Evolutionary conservation across 2,329 filamentous ascomycete genomes (phyloP), one percentile per base, ranked within the genome.

Genomic region (Botrytis paeoniae): DNA sequence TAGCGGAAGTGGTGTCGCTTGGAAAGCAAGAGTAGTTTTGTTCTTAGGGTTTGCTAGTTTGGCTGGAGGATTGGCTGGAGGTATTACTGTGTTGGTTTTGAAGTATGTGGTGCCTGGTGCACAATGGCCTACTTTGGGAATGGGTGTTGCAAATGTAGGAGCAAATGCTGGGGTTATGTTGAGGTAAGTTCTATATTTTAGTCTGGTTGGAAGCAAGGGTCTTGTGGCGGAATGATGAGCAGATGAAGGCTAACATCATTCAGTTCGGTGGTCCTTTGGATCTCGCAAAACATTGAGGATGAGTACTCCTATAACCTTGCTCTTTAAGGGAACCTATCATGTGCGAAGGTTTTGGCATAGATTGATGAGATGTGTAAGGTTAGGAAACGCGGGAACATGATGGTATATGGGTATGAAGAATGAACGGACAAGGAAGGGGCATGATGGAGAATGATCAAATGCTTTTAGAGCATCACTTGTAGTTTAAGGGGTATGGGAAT

Each of bases 211-310:
- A 45, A 4, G 62, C n/a, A 20, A 32, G 43, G 64, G 18, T 18
- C 39, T 9, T 10, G 18, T 16, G 16, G 6, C 43, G 39, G 51
- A 22, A 25, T 14, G 18, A 32, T 4, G 39, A 25, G 29, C 61
- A 22, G 39, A 54, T 69, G 39, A 18, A 51, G 71, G 37, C 77
- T 79, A 70, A 79, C 73, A 37, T 29, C 3, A 14, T n/a, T 54
- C 76, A 89, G 88, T 82, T 87, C 87, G 35, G 89, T 90, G 65
- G 86, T 91, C 74, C 85, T 92, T 60, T 92, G 89, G 89, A 82
- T 92, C 72, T 89, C 87, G 82, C 89, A 92, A 85, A 92, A 92
- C 78, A 91, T 92, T 88, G 89, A 92, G 83, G 89, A 91, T 78
- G 89, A 92, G 82, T 92, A 91, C 78, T 86, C 89, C 64, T 92